phyloP scores from a whole-genome alignment of 2,329 filamentous ascomycete species.

The Verticillium nubilum region DNA sequence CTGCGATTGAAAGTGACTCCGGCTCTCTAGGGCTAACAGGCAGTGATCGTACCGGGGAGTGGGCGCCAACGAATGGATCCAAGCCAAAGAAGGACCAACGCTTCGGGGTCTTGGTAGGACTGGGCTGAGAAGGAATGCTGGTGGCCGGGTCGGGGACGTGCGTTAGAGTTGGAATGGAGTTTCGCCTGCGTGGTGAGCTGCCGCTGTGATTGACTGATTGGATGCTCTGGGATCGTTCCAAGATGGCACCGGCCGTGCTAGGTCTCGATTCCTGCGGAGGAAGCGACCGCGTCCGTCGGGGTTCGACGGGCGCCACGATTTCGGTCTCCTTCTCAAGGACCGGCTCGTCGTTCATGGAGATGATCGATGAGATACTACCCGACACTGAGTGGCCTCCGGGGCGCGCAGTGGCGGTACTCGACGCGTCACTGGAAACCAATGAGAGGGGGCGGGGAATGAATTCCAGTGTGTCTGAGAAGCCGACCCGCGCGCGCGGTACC shows the following conservation, averaged over 20 bases:
- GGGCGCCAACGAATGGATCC: slow-evolving; percentile 40
- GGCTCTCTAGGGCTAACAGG: neutral
- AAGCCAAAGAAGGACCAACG: slow-evolving; percentile 60
- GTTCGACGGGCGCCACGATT: slow-evolving; percentile 21
- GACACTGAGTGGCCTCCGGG: slow-evolving; percentile 64
- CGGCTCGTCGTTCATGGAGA: slow-evolving; percentile 48
- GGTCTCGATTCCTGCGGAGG: slow-evolving; percentile 50
- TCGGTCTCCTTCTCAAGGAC: slow-evolving; percentile 4
- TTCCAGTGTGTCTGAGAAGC: slow-evolving; percentile 79
- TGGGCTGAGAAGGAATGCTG: slow-evolving; percentile 32
- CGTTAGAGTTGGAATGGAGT: slow-evolving; percentile 52
- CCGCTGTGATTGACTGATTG: slow-evolving; percentile 23
- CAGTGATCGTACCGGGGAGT: slow-evolving; percentile 4
- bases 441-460: slow-evolving; percentile 80
- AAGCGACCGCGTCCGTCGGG: slow-evolving; percentile 28
- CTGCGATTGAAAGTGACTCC: slow-evolving; percentile 2
- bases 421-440: slow-evolving; percentile 76
- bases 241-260: slow-evolving; percentile 65
- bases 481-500: slow-evolving; percentile 59
- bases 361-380: slow-evolving; percentile 73
- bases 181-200: slow-evolving; percentile 44
- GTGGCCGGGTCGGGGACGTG: slow-evolving; percentile 30
- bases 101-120: slow-evolving; percentile 46
- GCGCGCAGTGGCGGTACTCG: slow-evolving; percentile 67
- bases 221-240: slow-evolving; percentile 45